These are phyloP conservation scores for Candida insectorum DNA, from an alignment of 805 yeast genomes.

Conservation along the genomic window DNA sequence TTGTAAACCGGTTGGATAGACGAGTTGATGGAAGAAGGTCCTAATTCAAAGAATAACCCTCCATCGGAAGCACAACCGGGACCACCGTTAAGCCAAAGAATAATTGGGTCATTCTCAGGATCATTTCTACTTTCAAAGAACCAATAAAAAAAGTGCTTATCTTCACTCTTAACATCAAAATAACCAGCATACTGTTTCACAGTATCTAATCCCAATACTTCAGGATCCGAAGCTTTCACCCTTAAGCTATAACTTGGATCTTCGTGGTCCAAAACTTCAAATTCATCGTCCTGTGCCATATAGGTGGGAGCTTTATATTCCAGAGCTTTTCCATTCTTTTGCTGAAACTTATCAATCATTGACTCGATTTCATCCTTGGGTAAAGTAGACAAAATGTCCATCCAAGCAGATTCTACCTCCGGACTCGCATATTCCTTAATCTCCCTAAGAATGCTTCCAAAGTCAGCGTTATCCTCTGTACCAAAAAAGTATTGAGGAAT, in stretches of 20 bases:
- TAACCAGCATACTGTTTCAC: slow-evolving; percentile 82
- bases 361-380: too few species aligned
- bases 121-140: slow-evolving; percentile 32
- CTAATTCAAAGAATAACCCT: slow-evolving; percentile 29
- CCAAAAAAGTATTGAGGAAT: too few species aligned
- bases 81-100: slow-evolving; percentile 32
- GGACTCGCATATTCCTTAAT: too few species aligned
- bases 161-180: slow-evolving; percentile 71
- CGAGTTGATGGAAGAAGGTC: slow-evolving; percentile 23
- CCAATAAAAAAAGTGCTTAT: slow-evolving; percentile 37
- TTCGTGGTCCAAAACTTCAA: slow-evolving; percentile 6
- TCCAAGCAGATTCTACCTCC: too few species aligned
- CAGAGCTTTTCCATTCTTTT: too few species aligned
- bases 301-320: too few species aligned
- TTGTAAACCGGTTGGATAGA: slow-evolving; percentile 21
- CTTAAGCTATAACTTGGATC: slow-evolving; percentile 6
- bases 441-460: too few species aligned
- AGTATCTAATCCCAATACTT: slow-evolving; percentile 66
- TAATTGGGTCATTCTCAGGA: slow-evolving; percentile 27
- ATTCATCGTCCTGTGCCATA: slow-evolving; percentile 3
- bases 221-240: slow-evolving; percentile 34
- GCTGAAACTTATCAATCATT: too few species aligned
- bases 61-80: slow-evolving; percentile 30
- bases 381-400: too few species aligned
- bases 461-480: too few species aligned